phyloP scores from a whole-genome alignment of 1,284 basidiomycete genomes.

The Ustilago sp. region DNA sequence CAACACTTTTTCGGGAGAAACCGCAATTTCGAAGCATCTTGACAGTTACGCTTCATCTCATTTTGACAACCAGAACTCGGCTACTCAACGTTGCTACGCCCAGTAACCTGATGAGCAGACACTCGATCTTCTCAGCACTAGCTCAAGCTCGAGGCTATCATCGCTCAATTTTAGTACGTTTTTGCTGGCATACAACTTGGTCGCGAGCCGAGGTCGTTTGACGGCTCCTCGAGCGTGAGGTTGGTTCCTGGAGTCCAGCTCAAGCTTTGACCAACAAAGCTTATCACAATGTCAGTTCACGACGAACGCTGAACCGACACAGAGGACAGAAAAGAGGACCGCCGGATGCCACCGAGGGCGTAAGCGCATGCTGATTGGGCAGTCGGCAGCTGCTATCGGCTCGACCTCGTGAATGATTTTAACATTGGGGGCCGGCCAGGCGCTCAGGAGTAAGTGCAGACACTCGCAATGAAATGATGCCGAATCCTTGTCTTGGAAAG shows the following conservation, averaged over 20 bases:
- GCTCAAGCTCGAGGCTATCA: no score
- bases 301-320: not conserved
- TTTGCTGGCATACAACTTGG: no score
- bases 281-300: not conserved
- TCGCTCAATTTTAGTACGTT: no score
- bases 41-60: not conserved
- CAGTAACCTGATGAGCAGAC: not conserved
- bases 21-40: constrained; percentile 2
- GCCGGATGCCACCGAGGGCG: not conserved
- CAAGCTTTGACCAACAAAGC: not conserved
- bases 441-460: no score
- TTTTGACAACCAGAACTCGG: constrained; percentile 3
- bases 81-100: not conserved
- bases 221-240: not conserved
- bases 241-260: not conserved
- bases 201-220: not conserved
- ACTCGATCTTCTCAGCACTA: no score
- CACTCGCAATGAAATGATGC: not conserved
- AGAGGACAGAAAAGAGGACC: not conserved
- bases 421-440: no score
- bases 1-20: not conserved
- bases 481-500: not conserved
- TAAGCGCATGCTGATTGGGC: not conserved
- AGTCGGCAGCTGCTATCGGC: not conserved
- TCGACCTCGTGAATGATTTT: not conserved